Conservation (phyloP, 805 yeast species). For the Pichia occidentalis region DNA sequence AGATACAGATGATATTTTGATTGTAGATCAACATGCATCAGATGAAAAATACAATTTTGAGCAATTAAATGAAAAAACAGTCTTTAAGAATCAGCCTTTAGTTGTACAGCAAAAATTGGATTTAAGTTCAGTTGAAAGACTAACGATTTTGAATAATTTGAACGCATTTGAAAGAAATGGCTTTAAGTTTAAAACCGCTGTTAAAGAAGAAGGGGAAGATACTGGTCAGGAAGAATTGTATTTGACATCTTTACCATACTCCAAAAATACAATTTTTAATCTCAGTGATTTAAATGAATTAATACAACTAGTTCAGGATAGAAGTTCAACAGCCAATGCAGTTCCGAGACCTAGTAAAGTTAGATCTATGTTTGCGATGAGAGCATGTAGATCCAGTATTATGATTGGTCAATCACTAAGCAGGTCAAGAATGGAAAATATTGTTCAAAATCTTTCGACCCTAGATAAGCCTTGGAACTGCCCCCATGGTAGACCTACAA, state of each 20-base stretch:
- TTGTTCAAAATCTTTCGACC: conserved; percentile 60
- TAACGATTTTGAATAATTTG: conserved; percentile 56
- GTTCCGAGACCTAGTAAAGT: conserved; percentile 66
- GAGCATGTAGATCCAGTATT: conserved; percentile 89
- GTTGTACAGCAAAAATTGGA: conserved; percentile 55
- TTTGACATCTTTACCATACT: conserved; percentile 62
- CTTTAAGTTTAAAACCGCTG: conserved; percentile 50
- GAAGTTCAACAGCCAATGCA: conserved; percentile 34
- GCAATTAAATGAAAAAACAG: conserved; percentile 45
- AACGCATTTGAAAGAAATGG: conserved; percentile 68
- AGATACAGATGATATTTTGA: conserved; percentile 58
- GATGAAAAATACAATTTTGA: conserved; percentile 95
- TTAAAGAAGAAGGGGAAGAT: conserved; percentile 45
- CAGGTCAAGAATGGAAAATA: conserved; percentile 51
- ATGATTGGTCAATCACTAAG: conserved; percentile 83
- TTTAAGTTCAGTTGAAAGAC: conserved; percentile 71
- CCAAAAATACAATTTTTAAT: conserved; percentile 63
- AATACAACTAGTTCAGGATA: conserved; percentile 56
- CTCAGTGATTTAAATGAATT: conserved; percentile 70
- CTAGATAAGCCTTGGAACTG: conserved; percentile 94
- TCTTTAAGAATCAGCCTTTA: conserved; percentile 63
- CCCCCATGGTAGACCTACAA: conserved; percentile 97
- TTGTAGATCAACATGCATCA: conserved; percentile 95
- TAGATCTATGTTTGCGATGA: conserved; percentile 81
- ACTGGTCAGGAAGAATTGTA: conserved; percentile 42